These are phyloP conservation scores for Penium margaritaceum DNA, from an alignment of 139 green algal species.

Conservation along the genomic window DNA sequence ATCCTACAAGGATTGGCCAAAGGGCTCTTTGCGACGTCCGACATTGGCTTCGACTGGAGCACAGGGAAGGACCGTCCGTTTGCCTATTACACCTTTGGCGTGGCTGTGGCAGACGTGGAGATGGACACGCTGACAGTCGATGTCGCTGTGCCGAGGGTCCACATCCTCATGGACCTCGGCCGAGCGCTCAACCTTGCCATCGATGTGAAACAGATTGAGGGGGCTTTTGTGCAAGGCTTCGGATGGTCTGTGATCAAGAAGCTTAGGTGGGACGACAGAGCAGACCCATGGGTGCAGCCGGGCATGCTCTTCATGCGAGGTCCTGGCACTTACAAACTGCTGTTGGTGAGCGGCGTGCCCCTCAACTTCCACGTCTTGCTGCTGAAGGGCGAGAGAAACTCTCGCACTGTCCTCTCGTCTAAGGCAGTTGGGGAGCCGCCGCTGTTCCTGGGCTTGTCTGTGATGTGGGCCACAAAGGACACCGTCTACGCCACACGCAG, in stretches of 20 bases:
- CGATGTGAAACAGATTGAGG: conserved; percentile 81
- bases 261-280: conserved; percentile 82
- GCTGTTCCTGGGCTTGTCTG: conserved; percentile 77
- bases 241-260: conserved; percentile 93
- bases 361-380: conserved; percentile 68
- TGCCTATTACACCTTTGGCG: conserved; percentile 83
- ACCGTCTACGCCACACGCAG: conserved; percentile 66
- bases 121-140: conserved; percentile 81
- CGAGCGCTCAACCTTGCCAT: conserved; percentile 89
- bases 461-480: conserved; percentile 87
- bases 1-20: conserved; percentile 76
- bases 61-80: conserved; percentile 66
- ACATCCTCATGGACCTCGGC: conserved; percentile 91
- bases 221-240: conserved; percentile 86
- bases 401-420: conserved; percentile 71
- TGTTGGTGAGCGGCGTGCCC: conserved; percentile 86
- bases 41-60: conserved; percentile 60
- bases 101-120: conserved; percentile 72
- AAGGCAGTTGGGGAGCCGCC: conserved; percentile 94
- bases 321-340: conserved; percentile 85
- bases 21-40: conserved; percentile 88
- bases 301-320: conserved; percentile 72
- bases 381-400: conserved; percentile 65
- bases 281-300: conserved; percentile 56
- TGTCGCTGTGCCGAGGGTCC: conserved; percentile 64